These are phyloP conservation scores for Jatropha curcas DNA, from an alignment of 345 rosid species.

Conservation along the genomic window DNA sequence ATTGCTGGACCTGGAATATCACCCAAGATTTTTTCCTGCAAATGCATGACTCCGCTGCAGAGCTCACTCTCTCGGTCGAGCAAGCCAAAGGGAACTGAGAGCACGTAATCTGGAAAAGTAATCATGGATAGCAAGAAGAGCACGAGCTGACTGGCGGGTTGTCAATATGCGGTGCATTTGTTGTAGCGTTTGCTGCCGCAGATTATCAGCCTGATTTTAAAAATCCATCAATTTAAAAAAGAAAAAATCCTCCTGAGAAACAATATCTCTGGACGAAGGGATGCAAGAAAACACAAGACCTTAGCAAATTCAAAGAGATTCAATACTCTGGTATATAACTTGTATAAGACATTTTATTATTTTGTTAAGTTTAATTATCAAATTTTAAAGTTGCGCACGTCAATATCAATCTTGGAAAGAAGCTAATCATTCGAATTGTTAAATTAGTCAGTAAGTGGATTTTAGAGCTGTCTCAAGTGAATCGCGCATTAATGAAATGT, in stretches of 20 bases:
- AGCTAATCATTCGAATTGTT: neutral
- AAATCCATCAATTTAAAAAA: neutral
- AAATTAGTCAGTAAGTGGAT: neutral
- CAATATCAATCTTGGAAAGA: neutral
- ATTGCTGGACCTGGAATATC: neutral
- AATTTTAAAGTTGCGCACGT: neutral
- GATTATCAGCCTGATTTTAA: conserved; percentile 80
- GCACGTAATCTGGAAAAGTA: conserved; percentile 89
- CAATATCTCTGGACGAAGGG: neutral
- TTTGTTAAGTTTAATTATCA: neutral
- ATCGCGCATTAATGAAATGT: neutral
- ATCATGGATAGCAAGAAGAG: conserved; percentile 90
- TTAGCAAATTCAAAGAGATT: neutral
- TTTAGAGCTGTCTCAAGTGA: neutral
- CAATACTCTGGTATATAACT: neutral
- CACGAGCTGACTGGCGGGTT: conserved; percentile 91
- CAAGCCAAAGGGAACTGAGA: conserved; percentile 98
- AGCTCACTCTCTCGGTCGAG: conserved; percentile 84
- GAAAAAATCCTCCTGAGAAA: neutral
- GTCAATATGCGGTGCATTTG: conserved; percentile 91
- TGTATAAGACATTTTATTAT: neutral
- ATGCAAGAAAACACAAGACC: neutral
- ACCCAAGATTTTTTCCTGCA: conserved; percentile 14
- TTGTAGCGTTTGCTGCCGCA: conserved; percentile 89
- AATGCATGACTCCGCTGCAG: conserved; percentile 14